Percentiles rank a stretch among this genome's conserved stretches.
Conservation (phyloP, 1,139 yeast genomes). For the Casaregolazyma suthepensis region DNA sequence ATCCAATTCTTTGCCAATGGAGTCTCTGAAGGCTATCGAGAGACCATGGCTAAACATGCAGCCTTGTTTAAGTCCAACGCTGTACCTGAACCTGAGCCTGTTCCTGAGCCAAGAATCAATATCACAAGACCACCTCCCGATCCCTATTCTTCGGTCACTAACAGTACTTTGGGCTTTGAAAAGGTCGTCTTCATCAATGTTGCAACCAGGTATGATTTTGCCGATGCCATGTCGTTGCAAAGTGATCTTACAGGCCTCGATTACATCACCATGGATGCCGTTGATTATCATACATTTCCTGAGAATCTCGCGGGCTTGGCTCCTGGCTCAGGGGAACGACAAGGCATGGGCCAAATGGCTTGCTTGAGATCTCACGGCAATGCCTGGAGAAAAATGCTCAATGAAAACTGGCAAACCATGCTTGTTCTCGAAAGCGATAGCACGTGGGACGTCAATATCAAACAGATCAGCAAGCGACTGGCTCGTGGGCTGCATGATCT, state of each 20-base stretch:
- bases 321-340: conserved; percentile 9
- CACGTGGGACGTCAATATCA: conserved; percentile 16
- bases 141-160: not conserved
- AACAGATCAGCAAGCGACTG: conserved; percentile 9
- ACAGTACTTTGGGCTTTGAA: conserved; percentile 19
- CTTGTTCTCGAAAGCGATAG: conserved; percentile 16
- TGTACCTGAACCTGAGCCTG: not conserved
- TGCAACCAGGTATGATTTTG: conserved; percentile 13
- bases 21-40: not conserved
- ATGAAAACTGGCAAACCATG: conserved; percentile 12
- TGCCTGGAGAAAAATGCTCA: conserved; percentile 14
- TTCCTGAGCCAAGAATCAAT: not conserved
- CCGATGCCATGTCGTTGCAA: conserved; percentile 17
- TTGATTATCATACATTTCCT: conserved; percentile 6
- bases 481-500: conserved; percentile 14
- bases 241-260: conserved; percentile 11
- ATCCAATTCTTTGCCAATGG: not conserved
- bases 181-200: conserved; percentile 17
- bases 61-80: not conserved
- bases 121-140: not conserved
- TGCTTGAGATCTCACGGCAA: conserved; percentile 17
- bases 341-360: conserved; percentile 8
- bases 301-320: conserved; percentile 13
- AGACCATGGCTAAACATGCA: not conserved
- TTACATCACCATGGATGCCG: conserved; percentile 12